Evolutionary conservation across 768 basidiomycete species (phyloP).

Genomic region (Pholiota molesta): DNA sequence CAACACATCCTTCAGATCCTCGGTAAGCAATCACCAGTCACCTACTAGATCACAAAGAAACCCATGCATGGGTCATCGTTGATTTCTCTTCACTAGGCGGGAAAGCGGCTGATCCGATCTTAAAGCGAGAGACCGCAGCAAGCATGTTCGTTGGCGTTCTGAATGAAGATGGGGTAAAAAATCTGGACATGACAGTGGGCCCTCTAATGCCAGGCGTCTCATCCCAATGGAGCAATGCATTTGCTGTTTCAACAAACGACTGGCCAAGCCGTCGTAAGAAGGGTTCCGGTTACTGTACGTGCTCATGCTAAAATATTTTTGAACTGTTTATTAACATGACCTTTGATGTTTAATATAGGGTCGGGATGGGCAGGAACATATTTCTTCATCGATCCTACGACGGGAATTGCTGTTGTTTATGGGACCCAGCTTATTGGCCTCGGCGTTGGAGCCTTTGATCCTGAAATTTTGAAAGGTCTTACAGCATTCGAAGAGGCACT

Average conservation of each 20-base stretch:
- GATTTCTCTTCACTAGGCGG: slow-evolving; percentile 1
- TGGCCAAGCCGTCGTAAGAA: slow-evolving; percentile 21
- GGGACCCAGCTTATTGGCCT: slow-evolving; percentile 5
- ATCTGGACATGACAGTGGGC: slow-evolving; percentile 5
- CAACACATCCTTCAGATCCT: slow-evolving; percentile 6
- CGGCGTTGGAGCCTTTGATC: not conserved
- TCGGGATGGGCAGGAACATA: slow-evolving; percentile 8
- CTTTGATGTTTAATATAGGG: not conserved
- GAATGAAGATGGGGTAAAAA: slow-evolving; percentile 8
- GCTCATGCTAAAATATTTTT: not conserved
- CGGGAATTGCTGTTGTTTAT: not conserved
- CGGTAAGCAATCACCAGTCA: not conserved
- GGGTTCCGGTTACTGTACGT: slow-evolving; percentile 16
- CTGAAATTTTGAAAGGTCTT: not conserved
- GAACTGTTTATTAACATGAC: not conserved
- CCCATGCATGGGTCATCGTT: not conserved
- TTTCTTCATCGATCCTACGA: slow-evolving; percentile 6
- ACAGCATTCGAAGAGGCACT: slow-evolving; percentile 2
- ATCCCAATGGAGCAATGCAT: slow-evolving; percentile 24
- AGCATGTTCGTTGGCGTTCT: slow-evolving; percentile 24
- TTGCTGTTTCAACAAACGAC: slow-evolving; percentile 27
- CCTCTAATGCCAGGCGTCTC: not conserved
- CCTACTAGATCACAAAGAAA: not conserved
- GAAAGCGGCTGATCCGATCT: slow-evolving; percentile 12
- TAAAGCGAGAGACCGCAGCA: slow-evolving; percentile 16